Evolutionary conservation across 225 moss, liverwort and hornwort genomes (phyloP).

Genomic region (Antitrichia curtipendula): DNA sequence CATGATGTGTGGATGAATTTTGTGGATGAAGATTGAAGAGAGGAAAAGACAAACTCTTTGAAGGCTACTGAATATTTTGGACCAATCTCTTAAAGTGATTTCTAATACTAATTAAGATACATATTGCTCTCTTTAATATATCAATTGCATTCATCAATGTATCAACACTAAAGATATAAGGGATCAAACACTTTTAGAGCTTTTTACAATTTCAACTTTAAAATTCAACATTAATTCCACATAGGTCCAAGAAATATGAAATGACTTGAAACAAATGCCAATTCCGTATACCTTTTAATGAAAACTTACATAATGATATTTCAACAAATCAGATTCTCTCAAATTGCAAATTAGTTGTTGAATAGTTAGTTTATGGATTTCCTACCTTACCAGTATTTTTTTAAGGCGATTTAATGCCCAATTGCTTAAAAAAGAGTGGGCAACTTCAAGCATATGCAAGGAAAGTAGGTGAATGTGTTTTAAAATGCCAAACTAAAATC

Average conservation of each 20-base stretch:
- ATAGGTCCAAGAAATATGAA: background rate
- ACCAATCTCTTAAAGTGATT: background rate
- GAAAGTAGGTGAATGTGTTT: too few relatives aligned
- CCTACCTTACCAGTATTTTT: too few relatives aligned
- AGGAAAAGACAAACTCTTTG: too few relatives aligned
- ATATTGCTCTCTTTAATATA: background rate
- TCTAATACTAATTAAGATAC: too few relatives aligned
- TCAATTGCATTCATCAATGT: background rate
- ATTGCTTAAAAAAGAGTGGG: too few relatives aligned
- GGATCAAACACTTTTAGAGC: rapidly evolving
- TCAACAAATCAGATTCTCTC: background rate
- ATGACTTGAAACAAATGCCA: background rate
- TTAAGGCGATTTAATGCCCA: too few relatives aligned
- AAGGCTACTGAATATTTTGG: too few relatives aligned
- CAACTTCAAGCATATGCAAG: too few relatives aligned
- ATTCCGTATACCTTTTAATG: background rate
- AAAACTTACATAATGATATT: background rate
- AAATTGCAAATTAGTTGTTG: background rate
- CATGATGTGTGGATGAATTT: too few relatives aligned
- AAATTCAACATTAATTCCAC: background rate
- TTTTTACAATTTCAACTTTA: background rate
- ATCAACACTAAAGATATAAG: background rate
- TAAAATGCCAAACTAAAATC: too few relatives aligned
- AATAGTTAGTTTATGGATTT: background rate
- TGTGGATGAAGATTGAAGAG: too few relatives aligned